These are phyloP conservation scores for Danielozyma ontarioensis DNA, from an alignment of 805 yeast genomes.

Conservation along the genomic window DNA sequence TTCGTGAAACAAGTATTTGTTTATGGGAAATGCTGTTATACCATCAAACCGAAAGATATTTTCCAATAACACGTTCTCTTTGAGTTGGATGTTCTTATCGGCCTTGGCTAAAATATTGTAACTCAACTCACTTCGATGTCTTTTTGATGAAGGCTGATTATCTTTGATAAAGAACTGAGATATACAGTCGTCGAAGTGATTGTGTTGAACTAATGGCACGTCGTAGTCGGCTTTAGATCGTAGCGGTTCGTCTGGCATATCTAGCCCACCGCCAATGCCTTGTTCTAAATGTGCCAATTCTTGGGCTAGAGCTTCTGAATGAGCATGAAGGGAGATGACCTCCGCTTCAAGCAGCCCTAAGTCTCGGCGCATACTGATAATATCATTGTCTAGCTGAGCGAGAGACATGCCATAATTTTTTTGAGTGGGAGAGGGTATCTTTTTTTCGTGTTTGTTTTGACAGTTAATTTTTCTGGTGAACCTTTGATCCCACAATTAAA, in stretches of 20 bases:
- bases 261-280: slow-evolving; percentile 1
- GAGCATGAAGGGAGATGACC: slow-evolving; percentile 8
- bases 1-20: slow-evolving; percentile 23
- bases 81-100: slow-evolving; percentile 3
- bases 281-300: slow-evolving; percentile 5
- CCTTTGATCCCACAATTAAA: background rate
- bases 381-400: slow-evolving; percentile 8
- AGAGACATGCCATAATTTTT: no score
- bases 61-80: slow-evolving; percentile 37
- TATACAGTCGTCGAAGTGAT: slow-evolving; percentile 27
- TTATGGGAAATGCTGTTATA: slow-evolving; percentile 47
- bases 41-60: slow-evolving; percentile 46
- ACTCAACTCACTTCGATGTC: background rate
- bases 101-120: background rate
- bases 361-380: slow-evolving; percentile 14
- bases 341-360: slow-evolving; percentile 14
- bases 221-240: slow-evolving; percentile 1
- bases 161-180: slow-evolving; percentile 13
- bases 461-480: no score
- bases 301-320: slow-evolving; percentile 5
- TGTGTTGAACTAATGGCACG: slow-evolving; percentile 17
- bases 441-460: no score
- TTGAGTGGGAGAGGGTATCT: background rate
- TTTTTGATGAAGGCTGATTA: background rate
- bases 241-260: background rate